Conservation (phyloP, 1,284 basidiomycete genomes). For the Papiliotrema flavescens region DNA sequence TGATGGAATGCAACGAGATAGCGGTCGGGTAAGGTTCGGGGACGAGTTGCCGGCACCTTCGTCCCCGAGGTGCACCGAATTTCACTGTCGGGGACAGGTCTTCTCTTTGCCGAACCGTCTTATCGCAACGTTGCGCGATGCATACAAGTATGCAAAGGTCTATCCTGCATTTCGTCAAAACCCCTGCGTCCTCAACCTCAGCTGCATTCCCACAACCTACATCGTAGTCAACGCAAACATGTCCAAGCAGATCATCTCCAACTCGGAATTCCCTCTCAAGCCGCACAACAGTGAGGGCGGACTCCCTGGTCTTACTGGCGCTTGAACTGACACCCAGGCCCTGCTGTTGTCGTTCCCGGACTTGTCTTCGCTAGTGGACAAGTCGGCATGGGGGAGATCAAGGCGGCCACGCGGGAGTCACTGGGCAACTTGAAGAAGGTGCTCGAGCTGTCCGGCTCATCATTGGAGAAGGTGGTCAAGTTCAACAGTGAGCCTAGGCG, state of each 20-base stretch:
- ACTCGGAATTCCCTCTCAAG: conserved; percentile 16
- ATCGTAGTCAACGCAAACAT: neutral
- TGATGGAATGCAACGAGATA: too few species aligned
- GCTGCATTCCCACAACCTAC: neutral
- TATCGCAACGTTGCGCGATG: too few species aligned
- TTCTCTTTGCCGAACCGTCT: too few species aligned
- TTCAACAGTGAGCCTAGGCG: conserved; percentile 52
- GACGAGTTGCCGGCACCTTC: too few species aligned
- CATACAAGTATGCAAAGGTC: too few species aligned
- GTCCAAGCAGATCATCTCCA: conserved; percentile 16
- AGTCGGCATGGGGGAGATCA: conserved; percentile 3
- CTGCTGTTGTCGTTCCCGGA: conserved; percentile 2
- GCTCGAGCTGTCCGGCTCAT: conserved; percentile 28
- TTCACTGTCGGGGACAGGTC: too few species aligned
- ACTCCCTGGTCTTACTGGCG: too few species aligned
- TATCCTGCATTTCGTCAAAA: too few species aligned
- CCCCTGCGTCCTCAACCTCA: too few species aligned
- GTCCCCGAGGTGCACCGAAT: too few species aligned
- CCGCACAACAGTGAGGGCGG: conserved; percentile 12
- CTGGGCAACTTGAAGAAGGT: conserved; percentile 24
- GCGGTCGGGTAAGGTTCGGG: too few species aligned
- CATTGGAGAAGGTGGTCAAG: conserved; percentile 84
- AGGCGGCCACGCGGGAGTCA: conserved; percentile 6
- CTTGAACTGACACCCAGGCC: neutral
- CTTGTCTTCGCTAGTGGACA: conserved; percentile 3